A percentile compares a stretch with the other conserved stretches of the same genome.
These are phyloP conservation scores for Tulasnella sp. DNA, from an alignment of 768 basidiomycete genomes.

Conservation along the genomic window DNA sequence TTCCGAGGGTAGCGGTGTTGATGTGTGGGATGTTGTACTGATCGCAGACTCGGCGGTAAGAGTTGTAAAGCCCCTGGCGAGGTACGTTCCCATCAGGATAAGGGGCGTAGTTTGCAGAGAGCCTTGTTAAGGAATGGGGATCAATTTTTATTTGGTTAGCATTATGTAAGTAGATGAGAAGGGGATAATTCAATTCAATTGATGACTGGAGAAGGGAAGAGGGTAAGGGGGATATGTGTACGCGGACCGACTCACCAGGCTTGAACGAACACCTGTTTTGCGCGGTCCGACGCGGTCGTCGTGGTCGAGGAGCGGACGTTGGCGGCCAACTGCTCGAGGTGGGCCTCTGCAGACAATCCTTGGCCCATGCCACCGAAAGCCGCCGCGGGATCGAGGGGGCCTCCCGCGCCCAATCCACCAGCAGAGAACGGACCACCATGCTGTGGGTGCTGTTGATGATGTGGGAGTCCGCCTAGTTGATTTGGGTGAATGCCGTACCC, in stretches of 20 bases:
- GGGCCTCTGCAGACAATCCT: constrained; percentile 67
- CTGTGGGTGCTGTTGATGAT: constrained; percentile 14
- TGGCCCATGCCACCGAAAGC: constrained; percentile 74
- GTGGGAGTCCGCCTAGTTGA: neutral
- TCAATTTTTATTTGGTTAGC: constrained; percentile 4
- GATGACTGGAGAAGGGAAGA: constrained; percentile 24
- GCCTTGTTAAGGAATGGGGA: constrained; percentile 51
- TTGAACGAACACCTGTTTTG: constrained; percentile 91
- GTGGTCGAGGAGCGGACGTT: constrained; percentile 88
- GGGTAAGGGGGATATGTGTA: neutral
- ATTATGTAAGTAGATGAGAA: constrained; percentile 17
- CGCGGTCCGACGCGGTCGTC: constrained; percentile 86
- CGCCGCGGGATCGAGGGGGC: constrained; percentile 4
- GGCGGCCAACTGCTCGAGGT: constrained; percentile 81
- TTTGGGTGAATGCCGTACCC: constrained; percentile 22
- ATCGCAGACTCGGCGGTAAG: constrained; percentile 87
- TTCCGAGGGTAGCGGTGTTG: constrained; percentile 94
- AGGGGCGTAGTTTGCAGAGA: constrained; percentile 86
- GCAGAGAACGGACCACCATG: constrained; percentile 3
- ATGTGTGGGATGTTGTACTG: constrained; percentile 92
- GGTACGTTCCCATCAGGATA: constrained; percentile 93
- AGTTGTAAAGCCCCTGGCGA: constrained; percentile 91
- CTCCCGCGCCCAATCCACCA: neutral
- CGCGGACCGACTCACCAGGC: constrained; percentile 65
- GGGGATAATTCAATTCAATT: constrained; percentile 12